Base-by-base conservation (phyloP, 2,329 filamentous ascomycete genomes). In the Trichoderma sp. region DNA sequence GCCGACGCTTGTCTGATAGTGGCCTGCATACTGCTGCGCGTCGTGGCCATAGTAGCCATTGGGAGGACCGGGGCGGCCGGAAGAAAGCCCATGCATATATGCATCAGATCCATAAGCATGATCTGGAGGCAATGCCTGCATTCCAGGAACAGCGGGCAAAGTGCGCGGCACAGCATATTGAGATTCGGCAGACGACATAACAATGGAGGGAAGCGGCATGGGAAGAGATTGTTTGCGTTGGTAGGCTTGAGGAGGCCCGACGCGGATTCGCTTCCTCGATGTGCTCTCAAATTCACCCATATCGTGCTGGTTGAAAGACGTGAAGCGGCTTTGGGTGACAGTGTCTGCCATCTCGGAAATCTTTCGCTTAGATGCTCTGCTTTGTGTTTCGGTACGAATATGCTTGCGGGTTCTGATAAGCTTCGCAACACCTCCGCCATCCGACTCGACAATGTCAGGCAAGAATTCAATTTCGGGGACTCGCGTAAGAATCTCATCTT, bases 381-480 rank as follows among this genome's bases (percentile, higher is more conserved):
- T 40, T 35, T 70, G 67, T 16, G 24, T 40, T 47, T 24, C 27
- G n/a, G 16, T 4, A 40, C 71, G 70, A 33, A 55, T 70, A 59
- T 74, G 73, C 43, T 74, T 68, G 52, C 75, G 75, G 27, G 66
- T 56, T 52, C 71, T 70, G 55, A 31, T 68, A 16, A 74, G 68
- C 52, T 78, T 78, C 3, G 72, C 63, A 13, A 73, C 72, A 35
- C 71, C 74, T 19, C 71, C 71, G 14, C 71, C 70, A 24, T 76
- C 73, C 11, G 81, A 80, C 43, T 81, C 82, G 16, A 79, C 78
- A 72, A 88, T 85, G 69, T 86, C 84, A 1, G 87, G 86, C 4
- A 89, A 80, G 21, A 89, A 86, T 77, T 89, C 87, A 68, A 89
- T 85, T 70, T 88, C 87, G 0, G 87, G 87, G 2, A 88, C 83